Evolutionary conservation across 805 yeast species (phyloP), one percentile per base, ranked within the genome.

Genomic region (Kluyveromyces siamensis): DNA sequence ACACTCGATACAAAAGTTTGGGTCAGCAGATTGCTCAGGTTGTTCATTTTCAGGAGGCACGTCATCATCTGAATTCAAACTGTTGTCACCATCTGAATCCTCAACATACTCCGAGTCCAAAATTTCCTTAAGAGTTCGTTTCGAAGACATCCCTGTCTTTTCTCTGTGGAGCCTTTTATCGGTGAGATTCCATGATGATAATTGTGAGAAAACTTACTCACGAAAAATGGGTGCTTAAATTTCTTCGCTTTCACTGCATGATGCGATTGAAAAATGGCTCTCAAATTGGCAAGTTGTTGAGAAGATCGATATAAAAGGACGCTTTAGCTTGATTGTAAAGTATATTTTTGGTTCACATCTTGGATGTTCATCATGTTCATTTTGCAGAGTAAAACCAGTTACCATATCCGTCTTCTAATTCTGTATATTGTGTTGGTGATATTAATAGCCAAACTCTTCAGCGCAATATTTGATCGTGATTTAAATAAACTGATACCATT

Each of bases 1-100:
- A 62, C 93, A 84, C 54, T 84, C 91, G 16, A 80, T 72, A 63
- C 93, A 85, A 40, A 75, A 65, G 10, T 63, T 56, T 13, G 73
- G 65, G 58, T 73, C 71, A 8, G 46, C 39, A 16, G 50, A 51
- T 37, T 55, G 63, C 14, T 30, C 35, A 21, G 3, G 25, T 5
- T 59, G 63, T 1, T 58, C 63, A 2, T 58, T 68, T 2, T 54
- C 65, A 21, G 59, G 61, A 13, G 51, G 52, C 10, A 53, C 58
- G 7, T 55, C 61, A 19, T 50, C 56, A 5, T 50, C 52, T 14
- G 47, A 48, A 33, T 49, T 57, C 41, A 48, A 58, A 14, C 44
- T 52, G 16, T 52, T 54, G 17, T 56, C 60, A n/a, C 61, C 68
- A 18, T 59, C 66, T 37, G 62, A 61, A n/a, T 59, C 62, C 21